Evolutionary conservation across 805 yeast genomes (phyloP), one percentile per base, ranked within the genome.

Genomic region (Cyberlindnera meyerae): DNA sequence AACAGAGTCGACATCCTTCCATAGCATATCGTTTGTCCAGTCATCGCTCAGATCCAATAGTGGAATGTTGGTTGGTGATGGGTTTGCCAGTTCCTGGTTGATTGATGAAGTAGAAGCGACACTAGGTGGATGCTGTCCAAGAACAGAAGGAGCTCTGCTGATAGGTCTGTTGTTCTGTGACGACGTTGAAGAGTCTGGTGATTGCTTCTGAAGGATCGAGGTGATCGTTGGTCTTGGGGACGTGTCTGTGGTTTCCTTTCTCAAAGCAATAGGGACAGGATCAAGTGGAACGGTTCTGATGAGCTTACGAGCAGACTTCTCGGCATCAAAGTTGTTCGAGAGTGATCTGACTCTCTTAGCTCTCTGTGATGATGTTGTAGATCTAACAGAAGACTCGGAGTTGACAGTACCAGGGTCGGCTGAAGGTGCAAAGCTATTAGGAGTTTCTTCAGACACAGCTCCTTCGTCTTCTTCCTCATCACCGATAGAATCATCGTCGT

Each of bases 1-100:
- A 40, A 87, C 83, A 32, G 85, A 70, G 46, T 86, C 95, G 20
- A 87, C 89, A 54, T 87, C 94, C 52, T 80, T 82, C 88, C 71
- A 67, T 2, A 66, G 60, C 53, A 62, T 55, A 26, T 66, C 71
- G 14, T 62, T 62, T 14, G 63, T 60, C 71, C 71, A 65, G 31
- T 64, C 66, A 40, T 65, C 71, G 52, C 60, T 60, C 11, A 57
- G 54, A 18, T 62, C 69, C 42, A 62, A 42, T 1, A 55, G 38
- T 40, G 54, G 52, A 16, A 49, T 44, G 26, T 45, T 45, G 7
- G 52, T 43, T 11, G 55, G 57, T 3, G 55, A 45, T 6, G 48
- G 37, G 9, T 39, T 37, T n/a, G n/a, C n/a, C n/a, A n/a, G n/a
- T n/a, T 20, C 22, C 9, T 20, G 22, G 9, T 20, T 7, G 9